Evolutionary conservation across 2,329 filamentous ascomycete genomes (phyloP), one percentile per base, ranked within the genome.

Genomic region (Didymella glomerata): DNA sequence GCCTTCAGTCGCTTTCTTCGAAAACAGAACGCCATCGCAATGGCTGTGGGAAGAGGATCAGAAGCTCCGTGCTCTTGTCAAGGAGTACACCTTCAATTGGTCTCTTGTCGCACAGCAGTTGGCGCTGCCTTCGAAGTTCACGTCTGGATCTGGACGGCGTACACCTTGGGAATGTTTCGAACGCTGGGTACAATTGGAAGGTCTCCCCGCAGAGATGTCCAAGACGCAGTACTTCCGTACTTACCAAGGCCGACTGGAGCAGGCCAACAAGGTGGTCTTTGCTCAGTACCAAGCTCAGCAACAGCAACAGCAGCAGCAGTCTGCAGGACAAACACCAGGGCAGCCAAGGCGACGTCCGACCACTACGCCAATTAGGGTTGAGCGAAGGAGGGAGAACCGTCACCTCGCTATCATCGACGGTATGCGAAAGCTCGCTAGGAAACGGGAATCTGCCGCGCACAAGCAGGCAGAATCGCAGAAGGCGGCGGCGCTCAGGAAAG

Each of bases 121-220:
- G 52, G 85, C 87, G 1, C 85, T 90, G 16, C 87, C 87, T 51
- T 96, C 92, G 0, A 76, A 88, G 14, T 96, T 92, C 71, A 85
- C 88, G n/a, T 94, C 93, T 20, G 92, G 92, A 1, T 88, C 92
- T 11, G 94, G 98, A 74, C 86, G 95, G 62, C 87, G 95, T 47
- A 98, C 94, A 2, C 93, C 94, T 0, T 99, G 95, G 95, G 95
- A 99, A 79, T 99, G 95, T 74, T 99, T 99, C 69, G 95, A 99
- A 78, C 87, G 95, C 42, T 99, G 94, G 94, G 90, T 97, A 54
- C 89, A 91, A 67, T 81, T 98, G 13, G 95, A 98, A 78, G 93
- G 93, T 1, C 82, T 97, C 36, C 94, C 95, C 4, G 87, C 90
- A 11, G 95, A 99, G 65, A 96, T 98, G 90, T 89, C 90, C 18